A percentile compares a stretch with the other conserved stretches of the same genome.
Conservation (phyloP, 2,329 filamentous ascomycete genomes). For the Dactylonectria estremocensis region DNA sequence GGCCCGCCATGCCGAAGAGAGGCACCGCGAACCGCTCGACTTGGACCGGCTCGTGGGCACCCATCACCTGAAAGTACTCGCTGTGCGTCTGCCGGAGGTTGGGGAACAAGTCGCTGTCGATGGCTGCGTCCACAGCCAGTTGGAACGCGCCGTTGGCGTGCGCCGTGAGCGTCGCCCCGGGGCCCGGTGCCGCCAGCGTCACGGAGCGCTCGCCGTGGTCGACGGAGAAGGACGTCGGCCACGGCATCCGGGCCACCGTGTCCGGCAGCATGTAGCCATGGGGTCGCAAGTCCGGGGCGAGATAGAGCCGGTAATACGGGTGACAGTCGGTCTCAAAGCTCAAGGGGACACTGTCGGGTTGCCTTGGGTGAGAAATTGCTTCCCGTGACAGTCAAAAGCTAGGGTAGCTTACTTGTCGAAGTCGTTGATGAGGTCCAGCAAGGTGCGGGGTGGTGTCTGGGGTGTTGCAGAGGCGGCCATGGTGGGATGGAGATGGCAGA, state of each 20-base stretch:
- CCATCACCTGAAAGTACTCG: slow-evolving; percentile 60
- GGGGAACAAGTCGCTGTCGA: slow-evolving; percentile 56
- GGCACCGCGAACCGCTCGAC: slow-evolving; percentile 75
- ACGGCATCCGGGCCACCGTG: slow-evolving; percentile 64
- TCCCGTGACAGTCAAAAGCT: not conserved
- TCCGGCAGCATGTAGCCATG: slow-evolving; percentile 66
- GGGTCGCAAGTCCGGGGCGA: slow-evolving; percentile 61
- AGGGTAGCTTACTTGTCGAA: slow-evolving; percentile 59
- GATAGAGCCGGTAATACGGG: slow-evolving; percentile 62
- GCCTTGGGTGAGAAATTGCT: not conserved
- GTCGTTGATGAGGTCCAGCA: slow-evolving; percentile 57
- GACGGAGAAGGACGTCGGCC: slow-evolving; percentile 59
- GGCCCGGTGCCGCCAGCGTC: slow-evolving; percentile 48
- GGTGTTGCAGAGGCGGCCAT: slow-evolving; percentile 33
- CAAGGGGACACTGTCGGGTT: slow-evolving; percentile 60
- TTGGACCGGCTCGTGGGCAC: slow-evolving; percentile 54
- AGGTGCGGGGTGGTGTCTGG: slow-evolving; percentile 43
- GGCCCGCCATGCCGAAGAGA: slow-evolving; percentile 77
- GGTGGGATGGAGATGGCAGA: not conserved
- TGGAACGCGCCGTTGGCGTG: slow-evolving; percentile 59
- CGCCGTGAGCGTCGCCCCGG: slow-evolving; percentile 41
- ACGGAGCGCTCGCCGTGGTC: slow-evolving; percentile 52
- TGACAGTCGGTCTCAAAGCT: slow-evolving; percentile 55
- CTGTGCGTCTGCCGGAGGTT: slow-evolving; percentile 57
- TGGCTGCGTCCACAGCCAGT: slow-evolving; percentile 56